Evolutionary conservation across 2,329 filamentous ascomycete species (phyloP), one percentile per base, ranked within the genome.

Genomic region (Neocucurbitaria cava): DNA sequence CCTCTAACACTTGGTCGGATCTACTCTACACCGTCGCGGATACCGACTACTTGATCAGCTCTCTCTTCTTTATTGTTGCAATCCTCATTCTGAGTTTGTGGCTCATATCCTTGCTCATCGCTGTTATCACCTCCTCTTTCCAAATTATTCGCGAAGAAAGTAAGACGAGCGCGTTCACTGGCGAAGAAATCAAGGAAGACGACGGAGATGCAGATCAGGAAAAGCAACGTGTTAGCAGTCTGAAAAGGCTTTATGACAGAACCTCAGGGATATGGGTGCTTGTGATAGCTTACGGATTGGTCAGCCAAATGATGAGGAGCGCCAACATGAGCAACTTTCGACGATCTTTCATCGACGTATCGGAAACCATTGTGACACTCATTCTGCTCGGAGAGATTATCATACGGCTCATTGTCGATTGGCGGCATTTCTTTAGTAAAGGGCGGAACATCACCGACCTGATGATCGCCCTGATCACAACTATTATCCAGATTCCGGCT

Each of bases 61-160:
- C 93, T 1, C 79, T 98, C 2, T 99, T 87, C 74, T 89, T 87
- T 59, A 85, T 85, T 36, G 79, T 80, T 51, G 86, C 82, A 1
- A 94, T 96, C 71, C 87, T 99, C 68, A 91, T 99, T 61, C 86
- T 99, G 82, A 95, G 92, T 80, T 83, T 99, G 45, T 99, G 95
- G 95, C 85, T 99, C 68, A 92, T 96, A 60, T 98, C 97, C 74
- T 85, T 99, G 77, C 77, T 89, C 42, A 96, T 99, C 70, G 95
- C 95, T 3, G 95, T 99, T 68, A 99, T 99, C 72, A 99, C 95
- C 0, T 96, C 95, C 5, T 97, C 94, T 1, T 99, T 99, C 70
- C 95, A 99, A 73, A 91, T 99, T 62, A 99, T 99, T 66, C 87
- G 95, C 60, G 96, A 99, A 79, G 95, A 99, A 74, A 96, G 92